Percentiles rank a stretch among this genome's conserved stretches.
phyloP scores from a whole-genome alignment of 495 filamentous ascomycete species.

The Apodospora peruviana region DNA sequence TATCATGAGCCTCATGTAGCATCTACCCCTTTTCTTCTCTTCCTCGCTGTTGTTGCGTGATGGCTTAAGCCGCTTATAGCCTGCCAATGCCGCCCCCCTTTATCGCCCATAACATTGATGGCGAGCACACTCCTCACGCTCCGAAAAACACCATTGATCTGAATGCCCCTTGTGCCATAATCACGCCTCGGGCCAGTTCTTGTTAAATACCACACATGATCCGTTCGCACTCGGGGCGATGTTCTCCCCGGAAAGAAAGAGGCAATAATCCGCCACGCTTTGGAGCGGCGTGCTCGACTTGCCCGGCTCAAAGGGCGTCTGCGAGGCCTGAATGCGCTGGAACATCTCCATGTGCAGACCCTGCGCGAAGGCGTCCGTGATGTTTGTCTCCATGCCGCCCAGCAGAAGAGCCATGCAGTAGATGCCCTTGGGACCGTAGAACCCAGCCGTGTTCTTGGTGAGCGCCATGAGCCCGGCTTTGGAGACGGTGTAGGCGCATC shows the following conservation, averaged over 20 bases:
- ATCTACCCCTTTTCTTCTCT: too few relatives aligned
- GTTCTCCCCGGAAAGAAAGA: slow-evolving; percentile 34
- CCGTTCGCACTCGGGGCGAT: slow-evolving; percentile 32
- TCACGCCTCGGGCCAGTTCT: slow-evolving; percentile 33
- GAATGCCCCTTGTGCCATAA: too few relatives aligned
- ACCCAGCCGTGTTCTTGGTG: slow-evolving; percentile 58
- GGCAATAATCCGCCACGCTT: slow-evolving; percentile 35
- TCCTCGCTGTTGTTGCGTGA: too few relatives aligned
- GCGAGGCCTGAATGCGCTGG: slow-evolving; percentile 20
- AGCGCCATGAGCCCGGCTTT: slow-evolving; percentile 53
- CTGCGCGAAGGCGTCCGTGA: slow-evolving; percentile 40
- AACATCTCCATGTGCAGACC: slow-evolving; percentile 43
- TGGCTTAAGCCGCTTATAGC: too few relatives aligned
- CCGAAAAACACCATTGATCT: too few relatives aligned
- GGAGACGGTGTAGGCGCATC: slow-evolving; percentile 51
- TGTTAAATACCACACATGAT: slow-evolving; percentile 31
- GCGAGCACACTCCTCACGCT: too few relatives aligned
- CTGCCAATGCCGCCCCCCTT: too few relatives aligned
- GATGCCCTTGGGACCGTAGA: slow-evolving; percentile 53
- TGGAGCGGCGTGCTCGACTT: slow-evolving; percentile 17
- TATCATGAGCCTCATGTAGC: too few relatives aligned
- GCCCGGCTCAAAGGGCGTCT: slow-evolving; percentile 13
- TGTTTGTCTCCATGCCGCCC: slow-evolving; percentile 54
- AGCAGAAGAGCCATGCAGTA: slow-evolving; percentile 50
- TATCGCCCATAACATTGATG: too few relatives aligned